These are phyloP conservation scores for Sisymbrium altissimum DNA, from an alignment of 345 rosid species.

Conservation along the genomic window DNA sequence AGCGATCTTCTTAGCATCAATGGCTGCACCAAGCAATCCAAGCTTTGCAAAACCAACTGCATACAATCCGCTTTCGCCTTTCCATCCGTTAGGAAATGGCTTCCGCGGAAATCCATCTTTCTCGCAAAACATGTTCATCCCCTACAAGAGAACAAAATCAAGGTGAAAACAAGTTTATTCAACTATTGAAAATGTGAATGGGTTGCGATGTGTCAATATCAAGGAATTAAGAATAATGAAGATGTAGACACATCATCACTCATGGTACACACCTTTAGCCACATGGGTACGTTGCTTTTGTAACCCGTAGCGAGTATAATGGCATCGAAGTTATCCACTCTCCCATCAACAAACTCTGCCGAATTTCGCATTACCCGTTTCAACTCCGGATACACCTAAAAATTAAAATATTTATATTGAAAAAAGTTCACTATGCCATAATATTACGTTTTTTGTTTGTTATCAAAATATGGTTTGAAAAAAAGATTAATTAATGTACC, in stretches of 20 bases:
- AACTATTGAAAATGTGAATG: not conserved
- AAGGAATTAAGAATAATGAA: constrained; percentile 28
- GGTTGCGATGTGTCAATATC: not conserved
- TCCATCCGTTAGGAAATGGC: constrained; percentile 77
- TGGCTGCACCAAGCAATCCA: constrained; percentile 76
- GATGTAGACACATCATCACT: constrained; percentile 21
- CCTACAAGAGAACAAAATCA: constrained; percentile 37
- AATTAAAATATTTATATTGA: not conserved
- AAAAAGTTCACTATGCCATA: not conserved
- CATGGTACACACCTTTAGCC: constrained; percentile 67
- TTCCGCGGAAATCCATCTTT: constrained; percentile 60
- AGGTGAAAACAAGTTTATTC: not conserved
- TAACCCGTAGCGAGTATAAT: constrained; percentile 86
- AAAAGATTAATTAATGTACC: constrained; percentile 37
- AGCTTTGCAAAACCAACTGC: constrained; percentile 78
- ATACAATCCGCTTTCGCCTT: constrained; percentile 70
- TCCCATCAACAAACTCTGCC: constrained; percentile 80
- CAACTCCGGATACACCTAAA: constrained; percentile 59
- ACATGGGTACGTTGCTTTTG: constrained; percentile 73
- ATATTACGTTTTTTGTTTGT: not conserved
- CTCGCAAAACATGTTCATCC: constrained; percentile 53
- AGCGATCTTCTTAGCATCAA: constrained; percentile 63
- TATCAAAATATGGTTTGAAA: not conserved
- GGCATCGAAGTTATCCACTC: constrained; percentile 55
- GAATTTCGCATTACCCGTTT: constrained; percentile 43